Evolutionary conservation across 495 filamentous ascomycete species (phyloP).

Genomic region (Tuber calosporum): DNA sequence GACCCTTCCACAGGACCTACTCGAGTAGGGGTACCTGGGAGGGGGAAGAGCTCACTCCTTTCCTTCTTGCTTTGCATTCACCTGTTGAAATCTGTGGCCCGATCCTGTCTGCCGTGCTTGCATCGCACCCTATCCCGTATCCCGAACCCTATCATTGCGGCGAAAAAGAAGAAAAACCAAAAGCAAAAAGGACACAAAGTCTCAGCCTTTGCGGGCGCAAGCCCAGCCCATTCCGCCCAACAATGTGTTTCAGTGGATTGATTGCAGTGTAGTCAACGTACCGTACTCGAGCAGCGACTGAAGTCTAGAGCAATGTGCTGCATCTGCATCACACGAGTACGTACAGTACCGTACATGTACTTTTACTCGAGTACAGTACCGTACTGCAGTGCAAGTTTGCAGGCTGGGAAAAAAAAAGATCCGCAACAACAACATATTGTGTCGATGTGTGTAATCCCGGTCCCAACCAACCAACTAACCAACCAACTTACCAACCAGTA

Average conservation of each 20-base stretch:
- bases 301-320: neutral
- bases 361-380: neutral
- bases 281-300: too few relatives aligned
- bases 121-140: neutral
- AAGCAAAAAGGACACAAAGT: neutral
- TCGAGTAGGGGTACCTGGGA: neutral
- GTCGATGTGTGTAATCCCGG: neutral
- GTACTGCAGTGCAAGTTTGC: neutral
- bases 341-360: too few relatives aligned
- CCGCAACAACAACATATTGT: neutral
- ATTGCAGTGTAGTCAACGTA: neutral
- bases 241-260: neutral
- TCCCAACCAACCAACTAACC: neutral
- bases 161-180: neutral
- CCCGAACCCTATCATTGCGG: neutral
- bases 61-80: neutral
- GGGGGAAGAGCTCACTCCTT: neutral
- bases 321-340: too few relatives aligned
- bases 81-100: neutral
- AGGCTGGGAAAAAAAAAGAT: neutral
- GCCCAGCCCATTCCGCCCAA: neutral
- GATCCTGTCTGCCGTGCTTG: neutral
- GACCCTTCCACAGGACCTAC: neutral
- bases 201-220: neutral
- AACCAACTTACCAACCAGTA: neutral